Conservation (phyloP, 2,329 filamentous ascomycete genomes). For the Elsinoe australis region DNA sequence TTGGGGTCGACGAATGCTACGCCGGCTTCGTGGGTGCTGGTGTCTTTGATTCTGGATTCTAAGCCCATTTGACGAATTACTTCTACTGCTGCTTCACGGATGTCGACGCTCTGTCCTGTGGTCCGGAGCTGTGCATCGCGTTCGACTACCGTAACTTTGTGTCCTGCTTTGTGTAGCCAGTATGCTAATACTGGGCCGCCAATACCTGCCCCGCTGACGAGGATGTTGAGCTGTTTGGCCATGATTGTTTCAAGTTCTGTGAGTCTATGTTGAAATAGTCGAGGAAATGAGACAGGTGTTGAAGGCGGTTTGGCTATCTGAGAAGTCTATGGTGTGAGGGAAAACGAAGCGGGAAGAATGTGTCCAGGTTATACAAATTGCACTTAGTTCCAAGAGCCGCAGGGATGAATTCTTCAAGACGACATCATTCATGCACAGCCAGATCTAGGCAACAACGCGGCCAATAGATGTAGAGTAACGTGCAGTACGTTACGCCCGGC, state of each 20-base stretch:
- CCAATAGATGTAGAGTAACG: not conserved
- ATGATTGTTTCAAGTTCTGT: not conserved
- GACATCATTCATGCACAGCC: constrained; percentile 16
- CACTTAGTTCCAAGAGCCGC: not conserved
- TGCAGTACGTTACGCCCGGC: no score
- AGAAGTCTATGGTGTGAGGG: not conserved
- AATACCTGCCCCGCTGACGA: constrained; percentile 36
- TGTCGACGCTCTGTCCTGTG: constrained; percentile 41
- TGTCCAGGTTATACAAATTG: constrained; percentile 1
- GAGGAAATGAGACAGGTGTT: constrained; percentile 3
- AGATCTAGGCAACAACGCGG: constrained; percentile 7
- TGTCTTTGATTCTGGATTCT: constrained; percentile 31
- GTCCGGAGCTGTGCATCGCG: constrained; percentile 33
- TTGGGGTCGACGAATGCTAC: constrained; percentile 32
- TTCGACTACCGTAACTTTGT: constrained; percentile 39
- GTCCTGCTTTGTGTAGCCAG: constrained; percentile 28
- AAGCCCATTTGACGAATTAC: constrained; percentile 37
- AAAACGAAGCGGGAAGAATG: not conserved
- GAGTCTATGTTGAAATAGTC: constrained; percentile 5
- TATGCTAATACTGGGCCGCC: constrained; percentile 34
- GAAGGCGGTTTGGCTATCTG: not conserved
- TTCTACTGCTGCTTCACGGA: constrained; percentile 37
- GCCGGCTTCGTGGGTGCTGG: constrained; percentile 36
- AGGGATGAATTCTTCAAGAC: not conserved
- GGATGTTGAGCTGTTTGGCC: constrained; percentile 23